These are phyloP conservation scores for Rugosomyces carneus DNA, from an alignment of 1,284 basidiomycete genomes.

Conservation along the genomic window DNA sequence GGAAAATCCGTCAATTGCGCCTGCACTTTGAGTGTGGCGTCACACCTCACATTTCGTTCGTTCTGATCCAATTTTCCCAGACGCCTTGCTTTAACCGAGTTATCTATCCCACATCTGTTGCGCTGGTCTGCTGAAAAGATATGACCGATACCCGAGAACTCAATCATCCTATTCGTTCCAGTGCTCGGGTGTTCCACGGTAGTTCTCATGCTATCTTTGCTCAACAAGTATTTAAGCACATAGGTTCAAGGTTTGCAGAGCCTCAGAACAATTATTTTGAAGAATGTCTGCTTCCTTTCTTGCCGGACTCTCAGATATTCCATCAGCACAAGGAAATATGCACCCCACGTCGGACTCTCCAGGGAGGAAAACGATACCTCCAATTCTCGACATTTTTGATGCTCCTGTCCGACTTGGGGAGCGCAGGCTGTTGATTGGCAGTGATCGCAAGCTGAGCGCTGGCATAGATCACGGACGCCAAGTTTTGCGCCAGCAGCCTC, in stretches of 20 bases:
- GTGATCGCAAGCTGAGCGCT: background rate
- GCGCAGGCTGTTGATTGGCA: slow-evolving; percentile 5
- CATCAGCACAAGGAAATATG: background rate
- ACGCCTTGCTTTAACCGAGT: background rate
- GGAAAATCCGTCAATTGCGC: background rate
- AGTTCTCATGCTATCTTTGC: background rate
- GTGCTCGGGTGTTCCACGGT: background rate
- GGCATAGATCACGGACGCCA: background rate
- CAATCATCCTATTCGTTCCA: background rate
- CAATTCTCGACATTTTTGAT: slow-evolving; percentile 37
- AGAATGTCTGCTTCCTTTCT: background rate
- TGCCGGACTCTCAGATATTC: background rate
- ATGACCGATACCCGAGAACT: background rate
- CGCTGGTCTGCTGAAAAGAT: background rate
- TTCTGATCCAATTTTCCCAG: slow-evolving; percentile 1
- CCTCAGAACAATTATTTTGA: background rate
- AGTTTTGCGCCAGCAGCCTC: slow-evolving; percentile 9
- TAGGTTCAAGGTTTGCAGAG: background rate
- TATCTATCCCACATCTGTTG: background rate
- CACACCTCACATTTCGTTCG: background rate
- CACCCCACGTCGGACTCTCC: slow-evolving; percentile 5
- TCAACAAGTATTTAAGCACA: background rate
- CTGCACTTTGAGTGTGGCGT: slow-evolving; percentile 3
- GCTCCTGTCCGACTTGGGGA: slow-evolving; percentile 30
- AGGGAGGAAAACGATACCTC: background rate